Evolutionary conservation across 1,284 basidiomycete genomes (phyloP), one percentile per base, ranked within the genome.

Genomic region (Irpex sp.): DNA sequence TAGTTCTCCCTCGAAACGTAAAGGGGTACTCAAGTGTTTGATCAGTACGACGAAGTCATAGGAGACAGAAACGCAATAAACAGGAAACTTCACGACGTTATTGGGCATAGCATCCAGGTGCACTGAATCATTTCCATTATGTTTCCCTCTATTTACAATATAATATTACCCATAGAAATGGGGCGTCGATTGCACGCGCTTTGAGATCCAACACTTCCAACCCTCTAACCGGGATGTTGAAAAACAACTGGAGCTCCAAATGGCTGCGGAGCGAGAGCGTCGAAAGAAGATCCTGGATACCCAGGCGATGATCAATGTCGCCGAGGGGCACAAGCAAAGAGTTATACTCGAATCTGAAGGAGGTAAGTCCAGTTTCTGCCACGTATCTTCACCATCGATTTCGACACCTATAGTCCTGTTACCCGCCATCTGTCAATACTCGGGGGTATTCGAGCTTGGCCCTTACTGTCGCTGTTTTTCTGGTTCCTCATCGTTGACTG

Each of bases 271-370:
- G 63, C 69, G 82, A 37, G 81, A 83, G 62, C 67, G 82, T 16
- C 72, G 81, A 28, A 83, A 83, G 64, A 80, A 83, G 63, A 73
- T 83, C 10, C 71, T 83, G n/a, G 81, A 83, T 64, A 83, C 82
- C 0, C 78, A 82, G 65, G 81, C 82, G 0, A 78, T 80, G 61
- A 78, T 83, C 62, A 83, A 83, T 64, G 74, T 83, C 33, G 81
- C 82, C 1, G 82, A 83, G 66, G 82, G 82, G 9, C 75, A 80
- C 57, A 83, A 83, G 64, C 80, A 82, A 64, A 74, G 78, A 12
- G 76, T 78, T 6, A 83, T 83, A 62, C 68, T 83, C 51, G 80
- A 82, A 68, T 79, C 77, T 67, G 81, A 83, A 65, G 71, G 69
- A 63, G 63, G 70, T 53, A 23, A 36, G 59, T 51, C 21, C 3